Evolutionary conservation across 73 alveolate genomes (phyloP), one percentile per base, ranked within the genome.

Genomic region (Paramecium octaurelia): DNA sequence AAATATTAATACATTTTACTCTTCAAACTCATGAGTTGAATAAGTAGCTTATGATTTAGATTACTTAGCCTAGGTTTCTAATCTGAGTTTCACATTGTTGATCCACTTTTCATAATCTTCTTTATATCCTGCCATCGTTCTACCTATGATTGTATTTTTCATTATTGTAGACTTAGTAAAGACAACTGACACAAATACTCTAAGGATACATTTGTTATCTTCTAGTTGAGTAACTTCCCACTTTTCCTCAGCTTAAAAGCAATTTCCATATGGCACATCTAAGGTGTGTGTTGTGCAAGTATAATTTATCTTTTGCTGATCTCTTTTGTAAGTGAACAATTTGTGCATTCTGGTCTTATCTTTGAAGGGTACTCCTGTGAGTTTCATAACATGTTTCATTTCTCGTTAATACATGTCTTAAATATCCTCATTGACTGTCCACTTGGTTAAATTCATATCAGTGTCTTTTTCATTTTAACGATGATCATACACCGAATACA

Each of bases 21-120:
- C 84, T 64, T 64, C 84, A 64, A 0, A 64, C 3, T 64, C 84
- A 64, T 64, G 84, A 31, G 24, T 64, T 64, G 84, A 27, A 64
- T 27, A 12, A 24, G 42, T 12, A 3, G n/a, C 27, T 64, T 23
- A 3, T 1, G 54, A 34, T 64, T n/a, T 64, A 27, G 42, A 64
- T 64, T 64, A 8, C 20, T 80, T 80, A 10, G 91, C 75, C 24
- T 24, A 5, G 6, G 18, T 8, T 46, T 80, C 91, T 80, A 80
- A 80, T 48, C 24, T 40, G 4, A 24, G 12, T 48, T 80, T 80
- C 0, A 80, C 91, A 48, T 80, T 80, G 10, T 80, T 80, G 3
- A 43, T 42, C 91, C 91, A 80, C 27, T 80, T 80, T 42, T 80
- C 91, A 80, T 80, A 80, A 48, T 80, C 91, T 8, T 80, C 91